Base-by-base conservation (phyloP, 1,139 yeast species). In the Geotrichum candidum region DNA sequence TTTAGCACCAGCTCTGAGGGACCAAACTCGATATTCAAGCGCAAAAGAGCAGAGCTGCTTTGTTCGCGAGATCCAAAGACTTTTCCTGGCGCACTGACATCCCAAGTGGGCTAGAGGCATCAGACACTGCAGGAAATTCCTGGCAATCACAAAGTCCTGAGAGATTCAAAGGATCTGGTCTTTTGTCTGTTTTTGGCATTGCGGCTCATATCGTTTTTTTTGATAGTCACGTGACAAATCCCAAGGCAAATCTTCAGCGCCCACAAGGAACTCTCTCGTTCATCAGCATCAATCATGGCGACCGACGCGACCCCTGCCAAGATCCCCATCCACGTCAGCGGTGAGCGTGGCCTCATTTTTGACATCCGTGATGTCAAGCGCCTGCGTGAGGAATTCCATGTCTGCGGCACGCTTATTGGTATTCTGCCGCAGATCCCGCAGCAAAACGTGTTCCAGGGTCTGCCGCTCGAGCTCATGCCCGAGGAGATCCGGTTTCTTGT, bases 371-470 rank as follows among this genome's bases (percentile, higher is more conserved):
- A 80, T 60, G 78, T 88, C 59, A 79, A 80, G 66, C 64, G 64
- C 18, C 77, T 91, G 38, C 78, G 98, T 29, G 78, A 75, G 57
- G 64, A 76, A 27, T 74, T 79, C 54, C 80, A 82, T 52, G 80
- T 94, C 0, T 79, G 86, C 51, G 99, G 99, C 0, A 84, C 87
- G 1, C 77, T 94, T 23, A 77, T 84, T 1, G 99, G 99, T 15
- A 58, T 63, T 0, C 75, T 94, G 50, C 89, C 97, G 0, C 81
- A 84, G 56, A 91, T 92, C 25, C 96, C 98, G 1, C 99, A 94
- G 73, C 99, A 94, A 69, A 92, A 90, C 70, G 79, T 87, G 51
- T 88, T 92, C 70, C 78, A 90, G 59, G 96, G 97, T 0, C 76
- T 92, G 3, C 99, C 99, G 0, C 75, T 92, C 59, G 84, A 85